Base-by-base conservation (phyloP, 1,139 yeast genomes). In the Nakaseomyces bracarensis region DNA sequence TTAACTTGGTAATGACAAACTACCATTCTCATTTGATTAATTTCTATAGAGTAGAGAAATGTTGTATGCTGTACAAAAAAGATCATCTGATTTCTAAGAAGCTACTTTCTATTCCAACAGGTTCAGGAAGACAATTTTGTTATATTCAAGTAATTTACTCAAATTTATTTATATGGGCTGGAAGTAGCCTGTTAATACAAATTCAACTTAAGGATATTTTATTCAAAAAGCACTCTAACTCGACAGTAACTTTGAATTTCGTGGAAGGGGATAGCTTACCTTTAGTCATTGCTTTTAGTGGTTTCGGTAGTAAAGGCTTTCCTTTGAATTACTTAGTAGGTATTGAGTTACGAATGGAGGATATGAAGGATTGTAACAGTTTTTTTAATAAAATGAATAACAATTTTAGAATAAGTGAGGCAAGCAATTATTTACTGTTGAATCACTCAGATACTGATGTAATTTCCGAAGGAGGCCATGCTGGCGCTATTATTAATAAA, bases 341-440 rank as follows among this genome's bases (percentile, higher is more conserved):
- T 40, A 48, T 57, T 28, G 44, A 45, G 8, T 26, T 57, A 4
- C 46, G 46, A 11, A 43, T 48, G 13, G 38, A 35, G 7, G 41
- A 45, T 14, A 21, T 20, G 27, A 19, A 20, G 2, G 31, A 35
- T 1, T 31, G 46, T 16, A 47, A 45, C 6, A 15, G 20, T 1
- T 42, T 51, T 29, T 42, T 45, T 28, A 29, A 38, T 8, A 43
- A 43, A 25, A 43, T 49, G 3, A 46, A 45, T 3, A 46, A 40
- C 27, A 20, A 38, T 6, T 48, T 48, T 5, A 55, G 52, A 36
- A 44, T 57, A 2, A 56, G 61, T 42, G 55, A 56, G 40, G 53
- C 48, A 1, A 45, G 46, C 27, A 46, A 49, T 2, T 53, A 46
- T 28, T 47, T 57, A 21, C 40, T 48, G 3, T 42, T 57, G 19